These are phyloP conservation scores for Boletus rufocinnamomeus DNA, from an alignment of 768 basidiomycete genomes.

Conservation along the genomic window DNA sequence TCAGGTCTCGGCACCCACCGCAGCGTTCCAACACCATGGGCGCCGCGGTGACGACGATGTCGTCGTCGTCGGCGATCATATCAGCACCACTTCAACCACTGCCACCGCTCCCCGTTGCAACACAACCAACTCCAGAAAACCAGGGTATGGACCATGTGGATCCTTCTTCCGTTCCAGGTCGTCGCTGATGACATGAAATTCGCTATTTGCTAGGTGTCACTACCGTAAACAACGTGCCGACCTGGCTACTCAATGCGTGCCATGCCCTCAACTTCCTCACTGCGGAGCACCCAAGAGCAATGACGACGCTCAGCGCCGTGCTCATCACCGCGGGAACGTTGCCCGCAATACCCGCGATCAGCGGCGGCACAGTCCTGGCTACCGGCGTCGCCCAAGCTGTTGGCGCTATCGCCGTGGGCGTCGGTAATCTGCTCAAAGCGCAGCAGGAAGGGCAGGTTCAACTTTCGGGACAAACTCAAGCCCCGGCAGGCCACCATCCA, in stretches of 20 bases:
- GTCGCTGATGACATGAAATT: neutral
- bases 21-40: conserved; percentile 35
- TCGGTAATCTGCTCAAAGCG: conserved; percentile 59
- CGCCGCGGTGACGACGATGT: conserved; percentile 21
- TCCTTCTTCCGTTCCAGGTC: neutral
- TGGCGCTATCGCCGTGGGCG: conserved; percentile 75
- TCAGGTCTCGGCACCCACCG: conserved; percentile 30
- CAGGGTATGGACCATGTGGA: conserved; percentile 19
- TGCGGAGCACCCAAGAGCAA: conserved; percentile 72
- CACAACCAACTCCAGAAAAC: conserved; percentile 14
- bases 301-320: conserved; percentile 74
- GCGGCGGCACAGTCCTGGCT: conserved; percentile 71
- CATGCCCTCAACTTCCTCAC: conserved; percentile 74
- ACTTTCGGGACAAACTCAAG: conserved; percentile 24
- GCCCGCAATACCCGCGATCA: conserved; percentile 69
- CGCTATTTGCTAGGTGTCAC: conserved; percentile 35
- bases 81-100: conserved; percentile 20
- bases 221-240: conserved; percentile 59
- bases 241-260: conserved; percentile 78
- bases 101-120: conserved; percentile 17
- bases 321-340: conserved; percentile 78
- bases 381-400: conserved; percentile 75
- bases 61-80: neutral
- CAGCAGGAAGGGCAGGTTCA: conserved; percentile 44
- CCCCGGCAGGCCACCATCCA: conserved; percentile 24